Base-by-base conservation (phyloP, 2,329 filamentous ascomycete genomes). In the Trichothecium roseum region DNA sequence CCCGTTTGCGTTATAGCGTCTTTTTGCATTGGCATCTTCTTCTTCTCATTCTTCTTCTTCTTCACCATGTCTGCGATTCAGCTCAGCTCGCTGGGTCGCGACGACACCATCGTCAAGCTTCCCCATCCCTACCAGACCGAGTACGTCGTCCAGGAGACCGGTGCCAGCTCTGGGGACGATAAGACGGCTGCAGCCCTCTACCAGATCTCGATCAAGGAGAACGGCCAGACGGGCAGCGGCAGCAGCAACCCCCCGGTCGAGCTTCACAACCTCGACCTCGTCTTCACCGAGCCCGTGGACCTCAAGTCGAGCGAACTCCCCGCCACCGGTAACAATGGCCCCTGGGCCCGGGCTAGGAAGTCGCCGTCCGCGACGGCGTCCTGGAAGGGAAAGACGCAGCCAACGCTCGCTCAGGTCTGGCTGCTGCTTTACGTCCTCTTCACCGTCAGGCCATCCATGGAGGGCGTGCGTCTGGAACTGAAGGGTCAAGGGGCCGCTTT, bases 311-410 rank as follows among this genome's bases (percentile, higher is more conserved):
- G 61, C 49, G 63, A 69, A 45, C 55, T 24, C 20, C 66, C 66
- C 4, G 49, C 64, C 27, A 55, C 58, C 30, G 69, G 67, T 38
- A 69, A 72, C 54, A 74, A 74, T 53, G 69, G 66, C 31, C 55
- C 67, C 33, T 74, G 70, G 70, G 70, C 64, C 5, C 60, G 70
- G n/a, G 64, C 69, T n/a, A 58, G 69, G 26, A 64, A 70, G 39
- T 68, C 67, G 4, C 69, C 70, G 3, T 58, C 59, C 36, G 63
- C 66, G 29, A 53, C 53, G 5, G 47, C 68, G 32, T 46, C 50
- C 34, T 74, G 69, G 69, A 57, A 60, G 16, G 54, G 47, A 16
- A 41, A 24, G 20, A 46, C 53, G 13, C 42, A 59, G 3, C 69
- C 69, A 1, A 65, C 62, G 1, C 51, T 68, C 18, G 68, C 57